Evolutionary conservation across 768 basidiomycete genomes (phyloP), one percentile per base, ranked within the genome.

Genomic region (Chlorophyllum brunneum): DNA sequence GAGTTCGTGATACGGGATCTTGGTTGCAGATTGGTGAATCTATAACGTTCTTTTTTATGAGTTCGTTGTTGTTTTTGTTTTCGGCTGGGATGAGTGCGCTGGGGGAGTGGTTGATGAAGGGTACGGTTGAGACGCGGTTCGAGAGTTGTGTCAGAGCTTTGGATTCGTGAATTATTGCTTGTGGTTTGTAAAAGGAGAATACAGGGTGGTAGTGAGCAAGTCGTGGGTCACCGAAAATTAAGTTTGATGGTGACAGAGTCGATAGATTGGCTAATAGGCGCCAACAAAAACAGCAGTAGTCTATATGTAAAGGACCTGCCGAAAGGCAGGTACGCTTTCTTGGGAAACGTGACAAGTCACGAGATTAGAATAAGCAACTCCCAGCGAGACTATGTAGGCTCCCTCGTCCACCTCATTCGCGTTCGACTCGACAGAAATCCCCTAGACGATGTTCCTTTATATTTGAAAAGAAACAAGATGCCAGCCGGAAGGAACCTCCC

Each of bases 1-100:
- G 81, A 33, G 91, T 94, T 23, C 83, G 82, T 20, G 89, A 94
- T 64, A 88, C 82, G 3, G 88, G 92, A 0, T 90, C 87, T 2
- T 94, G 92, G 92, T 70, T 93, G 52, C 88, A 94, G 62, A 94
- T 92, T 47, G 91, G 92, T 5, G 87, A 90, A 61, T 85, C 88
- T 0, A 92, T 94, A 64, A 90, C 80, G 44, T 92, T 92, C 70
- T 94, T 92, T 68, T 86, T 85, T 58, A 89, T 93, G 55, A 82
- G 88, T 1, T 91, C 88, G 1, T 67, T 92, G 31, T 70, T 94
- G 49, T 73, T 89, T 34, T 73, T 90, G 3, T 92, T 88, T 82
- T 85, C 86, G 0, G 87, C 85, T 23, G 88, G 82, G 1, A 81
- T 93, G 18, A 86, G 86, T 55, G 80, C 80, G 0, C 70, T 77